phyloP scores from a whole-genome alignment of 352 stramenopile genomes.

The Phytophthora nicotianae region DNA sequence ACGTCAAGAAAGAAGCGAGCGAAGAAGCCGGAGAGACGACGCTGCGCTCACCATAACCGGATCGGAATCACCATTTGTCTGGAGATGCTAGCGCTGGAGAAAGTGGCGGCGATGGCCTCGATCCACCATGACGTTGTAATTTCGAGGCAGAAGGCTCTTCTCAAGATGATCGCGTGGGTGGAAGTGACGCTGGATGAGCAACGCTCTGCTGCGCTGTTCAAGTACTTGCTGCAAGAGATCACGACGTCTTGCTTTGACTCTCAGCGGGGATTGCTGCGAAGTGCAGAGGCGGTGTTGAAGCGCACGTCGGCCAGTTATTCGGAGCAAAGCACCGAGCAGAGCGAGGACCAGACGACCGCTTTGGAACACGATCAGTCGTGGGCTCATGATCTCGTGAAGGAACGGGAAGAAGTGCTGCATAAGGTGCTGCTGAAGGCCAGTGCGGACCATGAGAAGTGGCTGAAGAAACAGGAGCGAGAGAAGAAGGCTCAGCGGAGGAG shows the following conservation, averaged over 20 bases:
- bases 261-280: conserved; percentile 52
- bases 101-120: conserved; percentile 35
- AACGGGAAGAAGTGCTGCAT: conserved; percentile 45
- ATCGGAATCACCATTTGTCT: conserved; percentile 75
- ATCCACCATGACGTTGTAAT: conserved; percentile 41
- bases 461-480: conserved; percentile 46
- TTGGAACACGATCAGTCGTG: conserved; percentile 58
- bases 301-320: conserved; percentile 42
- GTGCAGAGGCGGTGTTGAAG: conserved; percentile 52
- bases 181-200: conserved; percentile 56
- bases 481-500: conserved; percentile 36
- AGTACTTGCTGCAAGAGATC: conserved; percentile 57
- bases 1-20: conserved; percentile 18
- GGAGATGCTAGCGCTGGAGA: conserved; percentile 69
- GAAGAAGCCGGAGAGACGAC: conserved; percentile 30
- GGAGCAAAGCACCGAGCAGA: conserved; percentile 31
- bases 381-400: conserved; percentile 49
- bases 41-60: conserved; percentile 74
- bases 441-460: conserved; percentile 39
- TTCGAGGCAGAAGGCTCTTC: conserved; percentile 52
- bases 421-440: conserved; percentile 44
- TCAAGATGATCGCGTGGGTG: conserved; percentile 57
- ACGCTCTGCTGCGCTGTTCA: conserved; percentile 59
- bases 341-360: conserved; percentile 20
- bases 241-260: conserved; percentile 44